phyloP scores from a whole-genome alignment of 2,329 filamentous ascomycete genomes.

The Lasiodiplodia sp. region DNA sequence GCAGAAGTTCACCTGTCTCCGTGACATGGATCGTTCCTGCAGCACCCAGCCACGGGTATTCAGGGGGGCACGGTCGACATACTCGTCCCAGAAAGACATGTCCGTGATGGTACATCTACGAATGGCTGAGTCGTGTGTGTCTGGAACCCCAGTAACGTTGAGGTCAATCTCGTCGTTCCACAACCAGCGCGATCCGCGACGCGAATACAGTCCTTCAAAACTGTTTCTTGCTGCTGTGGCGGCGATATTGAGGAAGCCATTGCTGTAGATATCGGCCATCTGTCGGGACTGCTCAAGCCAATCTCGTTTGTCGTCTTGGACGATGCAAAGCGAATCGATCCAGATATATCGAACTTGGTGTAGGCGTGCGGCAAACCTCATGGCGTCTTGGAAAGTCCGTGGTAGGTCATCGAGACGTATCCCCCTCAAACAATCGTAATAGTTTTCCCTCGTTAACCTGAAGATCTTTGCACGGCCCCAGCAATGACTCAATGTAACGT shows the following conservation, averaged over 20 bases:
- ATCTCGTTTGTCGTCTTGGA: neutral
- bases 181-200: neutral
- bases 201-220: neutral
- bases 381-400: slow-evolving; percentile 31
- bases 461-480: slow-evolving; percentile 31
- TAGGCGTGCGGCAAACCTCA: slow-evolving; percentile 28
- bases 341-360: slow-evolving; percentile 28
- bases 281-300: neutral
- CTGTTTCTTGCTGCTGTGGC: neutral
- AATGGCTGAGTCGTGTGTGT: neutral
- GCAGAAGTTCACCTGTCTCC: neutral
- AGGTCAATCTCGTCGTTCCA: neutral
- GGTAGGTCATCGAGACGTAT: slow-evolving; percentile 28
- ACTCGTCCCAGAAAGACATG: neutral
- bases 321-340: neutral
- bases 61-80: neutral
- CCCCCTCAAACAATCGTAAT: neutral
- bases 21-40: neutral
- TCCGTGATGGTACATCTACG: neutral
- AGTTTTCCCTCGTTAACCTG: accelerated
- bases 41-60: neutral
- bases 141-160: neutral
- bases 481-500: slow-evolving; percentile 32
- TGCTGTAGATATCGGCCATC: neutral
- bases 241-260: neutral